Evolutionary conservation across 1,284 basidiomycete genomes (phyloP), one percentile per base, ranked within the genome.

Genomic region (Ustanciosporium gigantosporum): DNA sequence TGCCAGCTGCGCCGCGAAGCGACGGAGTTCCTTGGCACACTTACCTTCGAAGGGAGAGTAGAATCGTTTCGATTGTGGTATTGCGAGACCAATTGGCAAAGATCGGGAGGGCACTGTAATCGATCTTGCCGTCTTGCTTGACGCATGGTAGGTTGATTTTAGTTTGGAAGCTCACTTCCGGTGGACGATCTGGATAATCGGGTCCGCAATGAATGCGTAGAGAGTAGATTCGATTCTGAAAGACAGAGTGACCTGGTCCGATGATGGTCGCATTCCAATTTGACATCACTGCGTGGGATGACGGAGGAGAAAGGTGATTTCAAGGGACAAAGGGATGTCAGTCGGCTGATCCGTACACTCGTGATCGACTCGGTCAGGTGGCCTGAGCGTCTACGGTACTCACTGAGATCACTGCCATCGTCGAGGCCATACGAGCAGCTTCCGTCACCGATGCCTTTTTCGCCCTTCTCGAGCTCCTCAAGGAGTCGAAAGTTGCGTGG

Each of bases 211-310:
- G 82, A 77, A 98, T 93, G 82, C 88, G 90, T 71, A 98, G 85
- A 52, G 87, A 90, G 84, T 97, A 98, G 81, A 98, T 98, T 43
- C 94, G 86, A 81, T 98, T 98, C 84, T 98, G 92, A 80, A 94
- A 92, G 11, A 94, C 91, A 17, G 72, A 72, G 82, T 97, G 93
- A 48, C 92, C 92, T 25, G 95, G 94, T 8, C 94, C 95, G 62
- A 98, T 91, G 81, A 98, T 94, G 11, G 95, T 98, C 31, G 93
- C 94, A 77, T 95, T 97, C 94, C 94, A 98, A 78, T 92, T 85
- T 80, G 87, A 89, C 94, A 98, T 97, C 57, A 72, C 71, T 75
- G 27, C n/a, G 9, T n/a, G n/a, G 9, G 11, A 29, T 9, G n/a
- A 29, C 11, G 27, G 27, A n/a, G 32, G 16, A 15, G 37, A 16